Conservation (phyloP, 225 moss, liverwort and hornwort species). For the Sphagnum contortum region DNA sequence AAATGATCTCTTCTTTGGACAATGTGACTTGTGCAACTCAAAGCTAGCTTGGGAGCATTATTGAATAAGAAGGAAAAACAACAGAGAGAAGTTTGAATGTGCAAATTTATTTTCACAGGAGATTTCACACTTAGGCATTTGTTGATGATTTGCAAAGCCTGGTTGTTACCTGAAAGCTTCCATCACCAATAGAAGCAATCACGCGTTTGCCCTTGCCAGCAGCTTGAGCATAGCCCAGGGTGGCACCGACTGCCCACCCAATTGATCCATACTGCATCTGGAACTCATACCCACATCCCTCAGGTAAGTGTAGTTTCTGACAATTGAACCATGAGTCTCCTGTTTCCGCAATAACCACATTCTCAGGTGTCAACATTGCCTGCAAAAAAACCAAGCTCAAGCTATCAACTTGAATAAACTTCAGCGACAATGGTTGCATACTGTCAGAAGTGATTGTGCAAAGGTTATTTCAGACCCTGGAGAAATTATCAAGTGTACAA, state of each 20-base stretch:
- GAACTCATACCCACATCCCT: slow-evolving; percentile 24
- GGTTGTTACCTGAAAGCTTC: slow-evolving; percentile 55
- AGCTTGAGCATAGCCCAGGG: slow-evolving; percentile 46
- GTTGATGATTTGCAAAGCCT: background rate
- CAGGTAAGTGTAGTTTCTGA: slow-evolving; percentile 26
- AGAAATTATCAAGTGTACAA: background rate
- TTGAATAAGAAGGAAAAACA: background rate
- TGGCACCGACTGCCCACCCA: slow-evolving; percentile 56
- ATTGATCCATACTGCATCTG: slow-evolving; percentile 70
- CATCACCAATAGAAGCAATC: slow-evolving; percentile 60
- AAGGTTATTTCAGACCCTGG: background rate
- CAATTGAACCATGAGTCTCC: slow-evolving; percentile 56
- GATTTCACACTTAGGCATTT: background rate
- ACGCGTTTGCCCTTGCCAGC: slow-evolving; percentile 24
- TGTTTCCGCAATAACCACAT: slow-evolving; percentile 38
- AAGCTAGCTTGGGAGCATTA: too few relatives aligned
- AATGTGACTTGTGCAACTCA: too few relatives aligned
- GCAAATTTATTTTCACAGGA: background rate
- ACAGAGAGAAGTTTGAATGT: background rate
- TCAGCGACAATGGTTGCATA: background rate
- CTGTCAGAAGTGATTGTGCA: background rate
- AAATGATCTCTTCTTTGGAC: too few relatives aligned
- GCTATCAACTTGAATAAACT: background rate
- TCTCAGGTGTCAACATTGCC: slow-evolving; percentile 28
- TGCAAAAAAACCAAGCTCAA: slow-evolving; percentile 3